Evolutionary conservation across 2,329 filamentous ascomycete species (phyloP).

Genomic region (Cytospora paraplurivora): DNA sequence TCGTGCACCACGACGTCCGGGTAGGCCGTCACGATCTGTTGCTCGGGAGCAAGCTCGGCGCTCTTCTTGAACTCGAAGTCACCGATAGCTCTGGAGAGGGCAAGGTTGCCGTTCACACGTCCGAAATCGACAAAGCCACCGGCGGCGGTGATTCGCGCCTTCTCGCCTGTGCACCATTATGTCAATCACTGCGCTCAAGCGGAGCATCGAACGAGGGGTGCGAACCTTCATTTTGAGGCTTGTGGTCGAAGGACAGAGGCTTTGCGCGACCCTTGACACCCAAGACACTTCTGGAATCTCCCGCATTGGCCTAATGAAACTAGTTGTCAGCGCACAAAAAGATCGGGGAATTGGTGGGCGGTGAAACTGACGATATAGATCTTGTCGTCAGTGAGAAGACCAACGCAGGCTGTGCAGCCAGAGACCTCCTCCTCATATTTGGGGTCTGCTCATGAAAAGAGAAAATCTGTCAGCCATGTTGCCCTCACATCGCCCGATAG

Average conservation of each 20-base stretch:
- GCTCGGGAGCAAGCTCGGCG: conserved; percentile 92
- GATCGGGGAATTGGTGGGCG: conserved; percentile 28
- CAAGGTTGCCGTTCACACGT: conserved; percentile 96
- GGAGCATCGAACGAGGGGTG: neutral
- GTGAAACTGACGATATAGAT: conserved; percentile 82
- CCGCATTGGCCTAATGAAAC: conserved; percentile 80
- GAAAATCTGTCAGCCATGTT: conserved; percentile 25
- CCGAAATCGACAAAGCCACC: conserved; percentile 98
- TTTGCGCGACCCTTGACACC: conserved; percentile 97
- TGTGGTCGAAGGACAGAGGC: conserved; percentile 98
- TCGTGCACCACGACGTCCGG: conserved; percentile 94
- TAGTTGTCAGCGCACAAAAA: conserved; percentile 28
- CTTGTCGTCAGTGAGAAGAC: conserved; percentile 84
- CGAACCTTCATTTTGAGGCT: conserved; percentile 94
- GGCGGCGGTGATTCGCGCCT: conserved; percentile 91
- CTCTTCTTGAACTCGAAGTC: conserved; percentile 99
- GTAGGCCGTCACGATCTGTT: conserved; percentile 96
- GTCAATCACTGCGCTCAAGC: conserved; percentile 26
- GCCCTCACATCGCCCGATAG: neutral
- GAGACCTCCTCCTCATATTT: conserved; percentile 98
- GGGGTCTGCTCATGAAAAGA: conserved; percentile 64
- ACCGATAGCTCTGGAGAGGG: conserved; percentile 93
- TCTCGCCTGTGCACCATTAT: conserved; percentile 68
- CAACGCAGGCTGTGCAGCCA: conserved; percentile 93
- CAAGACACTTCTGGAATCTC: conserved; percentile 91